Percentiles rank a stretch among this genome's conserved stretches.
These are phyloP conservation scores for Bertia moriformis DNA, from an alignment of 2,329 filamentous ascomycete genomes.

Conservation along the genomic window DNA sequence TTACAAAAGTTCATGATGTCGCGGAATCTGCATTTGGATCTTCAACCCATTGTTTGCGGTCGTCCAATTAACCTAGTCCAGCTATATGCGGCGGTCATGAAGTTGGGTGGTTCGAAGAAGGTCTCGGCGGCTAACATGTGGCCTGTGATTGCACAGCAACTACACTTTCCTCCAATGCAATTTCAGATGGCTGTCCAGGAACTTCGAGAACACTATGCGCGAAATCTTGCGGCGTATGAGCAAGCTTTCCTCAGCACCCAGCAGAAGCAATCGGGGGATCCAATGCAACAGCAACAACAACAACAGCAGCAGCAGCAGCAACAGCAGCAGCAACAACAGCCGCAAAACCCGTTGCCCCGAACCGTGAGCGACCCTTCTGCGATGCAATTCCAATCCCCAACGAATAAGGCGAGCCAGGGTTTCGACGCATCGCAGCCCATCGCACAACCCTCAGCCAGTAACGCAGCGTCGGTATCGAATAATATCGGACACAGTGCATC, in stretches of 20 bases:
- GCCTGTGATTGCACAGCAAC: slow-evolving; percentile 36
- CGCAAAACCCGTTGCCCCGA: slow-evolving; percentile 15
- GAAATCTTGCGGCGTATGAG: slow-evolving; percentile 44
- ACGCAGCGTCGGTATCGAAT: slow-evolving; percentile 3
- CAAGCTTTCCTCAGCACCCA: slow-evolving; percentile 19
- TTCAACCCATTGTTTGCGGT: slow-evolving; percentile 41
- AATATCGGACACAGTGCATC: neutral
- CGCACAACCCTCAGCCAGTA: neutral
- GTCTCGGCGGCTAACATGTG: slow-evolving; percentile 43
- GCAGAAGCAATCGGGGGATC: slow-evolving; percentile 18
- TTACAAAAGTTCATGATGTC: slow-evolving; percentile 46
- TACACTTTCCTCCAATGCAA: slow-evolving; percentile 30
- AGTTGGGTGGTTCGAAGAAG: slow-evolving; percentile 45
- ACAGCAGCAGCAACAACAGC: slow-evolving; percentile 16
- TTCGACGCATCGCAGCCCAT: neutral
- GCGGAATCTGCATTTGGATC: slow-evolving; percentile 42
- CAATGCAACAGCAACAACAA: slow-evolving; percentile 19
- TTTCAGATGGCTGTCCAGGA: slow-evolving; percentile 40
- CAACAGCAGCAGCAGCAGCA: slow-evolving; percentile 14
- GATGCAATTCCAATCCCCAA: neutral
- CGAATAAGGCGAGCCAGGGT: slow-evolving; percentile 11
- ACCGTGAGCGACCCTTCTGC: slow-evolving; percentile 5
- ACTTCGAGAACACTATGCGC: slow-evolving; percentile 39
- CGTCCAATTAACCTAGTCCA: slow-evolving; percentile 45
- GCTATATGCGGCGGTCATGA: slow-evolving; percentile 41